These are phyloP conservation scores for Geotrichum siamense DNA, from an alignment of 1,139 yeast species.

Conservation along the genomic window DNA sequence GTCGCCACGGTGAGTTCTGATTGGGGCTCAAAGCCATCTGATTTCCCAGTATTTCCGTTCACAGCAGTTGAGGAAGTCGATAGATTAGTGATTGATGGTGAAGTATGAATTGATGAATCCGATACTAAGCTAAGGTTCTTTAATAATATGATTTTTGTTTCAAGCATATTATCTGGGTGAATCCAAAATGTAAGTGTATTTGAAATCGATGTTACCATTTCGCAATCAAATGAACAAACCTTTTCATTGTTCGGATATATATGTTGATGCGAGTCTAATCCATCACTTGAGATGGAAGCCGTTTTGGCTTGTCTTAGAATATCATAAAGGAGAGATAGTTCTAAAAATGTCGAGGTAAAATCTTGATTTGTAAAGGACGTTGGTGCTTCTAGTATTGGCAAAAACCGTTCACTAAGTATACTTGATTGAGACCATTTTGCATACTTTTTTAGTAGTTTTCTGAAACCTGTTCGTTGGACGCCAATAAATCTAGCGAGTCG, in stretches of 20 bases:
- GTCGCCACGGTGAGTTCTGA: constrained; percentile 23
- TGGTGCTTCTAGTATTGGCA: constrained; percentile 34
- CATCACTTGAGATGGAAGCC: constrained; percentile 16
- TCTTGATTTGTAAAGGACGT: constrained; percentile 59
- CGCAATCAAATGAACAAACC: constrained; percentile 34
- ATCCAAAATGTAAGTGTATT: constrained; percentile 36
- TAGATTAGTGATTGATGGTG: constrained; percentile 5
- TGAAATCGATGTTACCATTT: constrained; percentile 31
- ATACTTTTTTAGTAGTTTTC: constrained; percentile 76
- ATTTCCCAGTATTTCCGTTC: not conserved
- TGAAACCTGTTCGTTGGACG: constrained; percentile 73
- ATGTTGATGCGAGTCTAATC: constrained; percentile 21
- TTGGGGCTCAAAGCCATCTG: not conserved
- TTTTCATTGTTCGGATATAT: constrained; percentile 22
- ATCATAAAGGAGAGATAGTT: constrained; percentile 53
- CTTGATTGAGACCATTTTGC: constrained; percentile 49
- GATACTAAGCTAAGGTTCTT: constrained; percentile 32
- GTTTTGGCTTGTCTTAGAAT: constrained; percentile 36
- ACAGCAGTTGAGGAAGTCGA: not conserved
- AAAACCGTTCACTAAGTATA: constrained; percentile 30
- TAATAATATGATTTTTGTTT: constrained; percentile 34
- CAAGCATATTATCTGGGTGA: constrained; percentile 37
- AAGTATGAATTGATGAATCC: constrained; percentile 7
- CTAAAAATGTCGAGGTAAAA: constrained; percentile 56
- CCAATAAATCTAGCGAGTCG: constrained; percentile 66